Evolutionary conservation across 1,139 yeast genomes (phyloP), one percentile per base, ranked within the genome.

Genomic region (Nakaseomyces bracarensis): DNA sequence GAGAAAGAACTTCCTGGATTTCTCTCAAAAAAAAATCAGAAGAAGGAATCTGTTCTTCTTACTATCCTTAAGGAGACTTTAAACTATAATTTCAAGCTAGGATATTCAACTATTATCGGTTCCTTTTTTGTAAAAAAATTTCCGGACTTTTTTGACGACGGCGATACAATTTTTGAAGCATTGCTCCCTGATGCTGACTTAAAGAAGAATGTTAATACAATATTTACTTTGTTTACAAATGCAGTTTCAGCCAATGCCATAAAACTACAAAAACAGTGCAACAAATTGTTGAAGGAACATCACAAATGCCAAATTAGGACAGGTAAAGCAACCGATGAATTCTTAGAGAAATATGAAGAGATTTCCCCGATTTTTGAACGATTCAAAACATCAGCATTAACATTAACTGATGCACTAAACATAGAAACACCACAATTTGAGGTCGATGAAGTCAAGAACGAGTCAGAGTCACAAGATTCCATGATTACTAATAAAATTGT

Each of bases 221-320:
- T 79, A 2, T 70, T 79, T 40, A 60, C 58, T 11, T 60, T 66
- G 0, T 84, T 78, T 54, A 63, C 76, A 0, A 66, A 68, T 15
- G 71, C 71, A 0, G 67, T 76, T 3, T 64, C 71, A 23, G 56
- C 64, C 3, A 58, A 64, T 18, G 55, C 77, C 1, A 54, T 58
- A 4, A 59, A 58, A 1, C 51, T 71, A 25, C 68, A 72, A 41
- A 55, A 59, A 22, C 55, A 59, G 15, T 58, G 74, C 1, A 54
- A 58, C 18, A 64, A 64, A 19, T 55, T 70, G 21, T 65, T 64
- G 13, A 57, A 63, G 18, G 67, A 67, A 34, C 75, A 74, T 47
- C 70, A 70, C 42, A 72, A 70, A 43, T 74, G 79, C 1, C 76
- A 81, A 39, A 72, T 82, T 41, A 70, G 82, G 51, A 76, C 82